These are phyloP conservation scores for Leccinum subgranulosum DNA, from an alignment of 768 basidiomycete genomes.

Conservation along the genomic window DNA sequence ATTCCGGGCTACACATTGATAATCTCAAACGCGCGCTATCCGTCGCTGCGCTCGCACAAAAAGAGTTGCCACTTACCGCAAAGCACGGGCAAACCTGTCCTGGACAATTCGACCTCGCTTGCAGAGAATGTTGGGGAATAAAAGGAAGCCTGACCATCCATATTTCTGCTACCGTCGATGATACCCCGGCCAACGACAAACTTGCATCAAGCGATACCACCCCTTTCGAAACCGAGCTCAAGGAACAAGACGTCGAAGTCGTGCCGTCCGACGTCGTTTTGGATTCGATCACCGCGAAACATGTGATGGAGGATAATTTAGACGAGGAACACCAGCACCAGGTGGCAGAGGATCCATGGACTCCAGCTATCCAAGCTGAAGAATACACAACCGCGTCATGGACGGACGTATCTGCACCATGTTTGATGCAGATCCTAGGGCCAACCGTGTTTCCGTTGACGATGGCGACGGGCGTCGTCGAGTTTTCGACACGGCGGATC, in stretches of 20 bases:
- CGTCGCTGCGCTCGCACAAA: slow-evolving; percentile 36
- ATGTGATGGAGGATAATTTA: slow-evolving; percentile 31
- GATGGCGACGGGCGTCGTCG: slow-evolving; percentile 60
- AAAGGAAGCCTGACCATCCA: slow-evolving; percentile 32
- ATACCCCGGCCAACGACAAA: background rate
- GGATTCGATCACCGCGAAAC: slow-evolving; percentile 27
- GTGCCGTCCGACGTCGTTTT: slow-evolving; percentile 20
- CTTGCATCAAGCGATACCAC: background rate
- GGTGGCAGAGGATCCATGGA: slow-evolving; percentile 24
- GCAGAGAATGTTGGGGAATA: slow-evolving; percentile 47
- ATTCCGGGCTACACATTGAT: slow-evolving; percentile 16
- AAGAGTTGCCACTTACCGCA: slow-evolving; percentile 42
- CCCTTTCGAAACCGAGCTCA: slow-evolving; percentile 38
- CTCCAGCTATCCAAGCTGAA: slow-evolving; percentile 19
- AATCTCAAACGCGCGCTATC: slow-evolving; percentile 45
- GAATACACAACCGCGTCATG: slow-evolving; percentile 28
- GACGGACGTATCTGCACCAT: slow-evolving; percentile 24
- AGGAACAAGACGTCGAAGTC: slow-evolving; percentile 32
- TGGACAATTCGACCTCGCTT: slow-evolving; percentile 46
- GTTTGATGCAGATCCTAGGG: slow-evolving; percentile 46
- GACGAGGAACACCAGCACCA: slow-evolving; percentile 15
- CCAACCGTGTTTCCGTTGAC: slow-evolving; percentile 55
- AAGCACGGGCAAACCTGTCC: slow-evolving; percentile 38
- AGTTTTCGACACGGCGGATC: slow-evolving; percentile 59
- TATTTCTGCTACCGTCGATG: slow-evolving; percentile 9